A percentile compares a stretch with the other conserved stretches of the same genome.
phyloP scores from a whole-genome alignment of 305 asterid species.

The Fraxinus floribunda region DNA sequence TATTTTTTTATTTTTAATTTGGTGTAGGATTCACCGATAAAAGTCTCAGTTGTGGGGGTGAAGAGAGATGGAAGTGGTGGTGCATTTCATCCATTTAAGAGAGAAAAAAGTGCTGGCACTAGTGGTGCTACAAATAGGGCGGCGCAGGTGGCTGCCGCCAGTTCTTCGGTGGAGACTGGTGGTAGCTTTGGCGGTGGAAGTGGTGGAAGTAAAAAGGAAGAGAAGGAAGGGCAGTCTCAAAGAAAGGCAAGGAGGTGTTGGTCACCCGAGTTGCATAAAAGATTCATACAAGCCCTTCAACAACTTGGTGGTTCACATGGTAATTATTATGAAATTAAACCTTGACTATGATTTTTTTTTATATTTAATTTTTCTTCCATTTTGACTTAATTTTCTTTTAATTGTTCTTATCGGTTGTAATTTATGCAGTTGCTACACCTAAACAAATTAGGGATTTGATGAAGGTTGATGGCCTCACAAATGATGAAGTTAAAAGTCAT shows the following conservation, averaged over 20 bases:
- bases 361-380: not conserved
- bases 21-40: conserved; percentile 48
- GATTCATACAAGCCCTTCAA: conserved; percentile 76
- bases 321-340: conserved; percentile 17
- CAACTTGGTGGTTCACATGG: conserved; percentile 94
- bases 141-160: conserved; percentile 41
- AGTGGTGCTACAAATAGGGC: conserved; percentile 3
- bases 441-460: conserved; percentile 90
- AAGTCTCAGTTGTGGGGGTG: conserved; percentile 50
- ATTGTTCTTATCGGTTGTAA: not conserved
- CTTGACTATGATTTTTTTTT: not conserved
- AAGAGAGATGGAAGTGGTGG: conserved; percentile 57
- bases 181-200: conserved; percentile 32
- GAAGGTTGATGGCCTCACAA: conserved; percentile 95
- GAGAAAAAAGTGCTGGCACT: conserved; percentile 35
- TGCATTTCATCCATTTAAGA: conserved; percentile 74
- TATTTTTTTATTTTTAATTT: conserved; percentile 12
- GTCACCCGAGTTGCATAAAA: conserved; percentile 80
- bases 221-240: conserved; percentile 48
- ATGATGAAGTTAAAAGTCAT: conserved; percentile 96
- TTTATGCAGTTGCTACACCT: conserved; percentile 74
- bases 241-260: conserved; percentile 86
- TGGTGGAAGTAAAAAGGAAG: conserved; percentile 52
- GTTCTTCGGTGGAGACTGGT: conserved; percentile 64
- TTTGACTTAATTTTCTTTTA: not conserved